Conservation (phyloP, 2,329 filamentous ascomycete genomes). For the Penicillium sumatraense region DNA sequence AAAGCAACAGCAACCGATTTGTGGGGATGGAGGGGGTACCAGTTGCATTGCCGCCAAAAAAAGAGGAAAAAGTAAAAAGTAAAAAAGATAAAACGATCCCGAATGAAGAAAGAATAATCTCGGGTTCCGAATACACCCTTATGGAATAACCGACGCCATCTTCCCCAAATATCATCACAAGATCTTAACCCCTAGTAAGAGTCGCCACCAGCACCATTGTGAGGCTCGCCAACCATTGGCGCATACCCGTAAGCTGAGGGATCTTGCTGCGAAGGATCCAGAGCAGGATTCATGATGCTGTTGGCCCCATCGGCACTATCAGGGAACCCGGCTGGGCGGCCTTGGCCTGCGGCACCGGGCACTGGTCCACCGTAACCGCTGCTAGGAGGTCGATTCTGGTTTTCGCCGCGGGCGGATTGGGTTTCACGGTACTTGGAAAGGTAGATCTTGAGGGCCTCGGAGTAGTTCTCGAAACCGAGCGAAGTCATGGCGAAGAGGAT, state of each 20-base stretch:
- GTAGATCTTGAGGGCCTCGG: conserved; percentile 97
- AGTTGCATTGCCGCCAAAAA: not conserved
- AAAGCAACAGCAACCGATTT: not conserved
- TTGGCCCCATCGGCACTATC: conserved; percentile 48
- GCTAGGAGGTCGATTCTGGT: conserved; percentile 62
- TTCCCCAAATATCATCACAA: not conserved
- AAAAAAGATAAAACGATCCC: not conserved
- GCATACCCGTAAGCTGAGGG: conserved; percentile 50
- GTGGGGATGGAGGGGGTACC: not conserved
- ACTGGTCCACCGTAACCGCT: conserved; percentile 51
- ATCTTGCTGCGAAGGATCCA: conserved; percentile 53
- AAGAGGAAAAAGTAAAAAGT: too few species aligned
- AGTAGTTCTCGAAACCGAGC: conserved; percentile 97
- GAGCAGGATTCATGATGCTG: conserved; percentile 48
- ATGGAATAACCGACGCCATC: not conserved
- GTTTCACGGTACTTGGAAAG: conserved; percentile 96
- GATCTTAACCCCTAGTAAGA: conserved; percentile 39
- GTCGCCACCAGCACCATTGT: conserved; percentile 53
- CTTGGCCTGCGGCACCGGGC: conserved; percentile 40
- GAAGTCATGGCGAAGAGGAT: conserved; percentile 99
- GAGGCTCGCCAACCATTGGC: conserved; percentile 50
- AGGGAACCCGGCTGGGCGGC: conserved; percentile 40
- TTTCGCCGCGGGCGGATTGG: conserved; percentile 74
- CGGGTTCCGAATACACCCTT: conserved; percentile 1
- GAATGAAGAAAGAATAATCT: not conserved